These are phyloP conservation scores for Clitopilus hobsonii DNA, from an alignment of 768 basidiomycete species.

Conservation along the genomic window DNA sequence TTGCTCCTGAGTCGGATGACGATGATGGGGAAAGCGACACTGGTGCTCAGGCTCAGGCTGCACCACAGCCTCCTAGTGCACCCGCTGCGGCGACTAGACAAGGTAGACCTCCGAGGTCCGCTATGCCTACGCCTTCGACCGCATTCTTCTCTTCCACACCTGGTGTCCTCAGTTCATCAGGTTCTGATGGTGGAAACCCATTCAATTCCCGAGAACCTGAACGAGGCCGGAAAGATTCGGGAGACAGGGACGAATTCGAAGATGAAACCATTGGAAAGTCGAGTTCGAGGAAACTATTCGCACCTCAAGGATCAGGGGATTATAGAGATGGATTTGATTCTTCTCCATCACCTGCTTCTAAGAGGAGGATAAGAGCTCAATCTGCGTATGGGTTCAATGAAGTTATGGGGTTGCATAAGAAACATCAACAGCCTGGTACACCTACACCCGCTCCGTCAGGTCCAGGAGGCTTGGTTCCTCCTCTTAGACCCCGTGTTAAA, in stretches of 20 bases:
- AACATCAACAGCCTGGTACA: conserved; percentile 18
- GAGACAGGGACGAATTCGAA: conserved; percentile 36
- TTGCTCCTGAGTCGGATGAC: conserved; percentile 27
- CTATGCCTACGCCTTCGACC: conserved; percentile 19
- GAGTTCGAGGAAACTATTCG: conserved; percentile 24
- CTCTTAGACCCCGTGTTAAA: conserved; percentile 28
- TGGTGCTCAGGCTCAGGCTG: no score
- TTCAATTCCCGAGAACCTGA: conserved; percentile 15
- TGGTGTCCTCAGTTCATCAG: conserved; percentile 10
- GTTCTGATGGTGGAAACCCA: conserved; percentile 26
- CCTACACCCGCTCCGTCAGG: conserved; percentile 12
- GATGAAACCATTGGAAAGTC: conserved; percentile 65
- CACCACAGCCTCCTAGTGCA: not conserved
- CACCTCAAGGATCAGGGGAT: conserved; percentile 14
- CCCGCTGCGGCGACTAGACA: not conserved
- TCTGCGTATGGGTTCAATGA: conserved; percentile 50
- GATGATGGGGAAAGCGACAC: not conserved
- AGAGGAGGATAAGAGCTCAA: conserved; percentile 45
- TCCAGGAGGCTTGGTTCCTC: not conserved
- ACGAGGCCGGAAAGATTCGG: conserved; percentile 16
- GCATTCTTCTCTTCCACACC: conserved; percentile 39
- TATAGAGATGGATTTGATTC: conserved; percentile 11
- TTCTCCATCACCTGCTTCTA: conserved; percentile 19
- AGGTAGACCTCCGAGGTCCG: conserved; percentile 8
- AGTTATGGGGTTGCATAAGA: conserved; percentile 18